Base-by-base conservation (phyloP, 2,329 filamentous ascomycete genomes). In the Penicillium sp. region DNA sequence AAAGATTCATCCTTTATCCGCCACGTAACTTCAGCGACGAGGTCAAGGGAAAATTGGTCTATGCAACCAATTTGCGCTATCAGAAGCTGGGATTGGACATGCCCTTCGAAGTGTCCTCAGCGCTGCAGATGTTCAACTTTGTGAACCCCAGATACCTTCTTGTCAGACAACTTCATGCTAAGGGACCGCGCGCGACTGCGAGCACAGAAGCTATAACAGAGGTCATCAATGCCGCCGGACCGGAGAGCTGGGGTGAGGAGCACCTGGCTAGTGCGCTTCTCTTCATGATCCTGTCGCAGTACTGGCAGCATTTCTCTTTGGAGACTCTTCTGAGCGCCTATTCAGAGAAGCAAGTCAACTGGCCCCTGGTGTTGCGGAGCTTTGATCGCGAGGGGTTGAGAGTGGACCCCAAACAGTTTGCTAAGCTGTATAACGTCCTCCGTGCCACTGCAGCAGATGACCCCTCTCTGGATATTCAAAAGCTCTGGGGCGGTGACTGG, bases 401-500 rank as follows among this genome's bases (percentile, higher is more conserved):
- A 41, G 78, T 96, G 44, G 85, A 89, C 1, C 82, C 86, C 18
- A 72, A 79, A 34, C 90, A 96, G 56, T 95, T 98, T 56, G 71
- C 93, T 32, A 79, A 79, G 10, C 74, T 98, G 3, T 95, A 93
- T 71, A 80, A 86, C 45, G 86, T 87, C 4, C 73, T 98, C 23
- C 72, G 89, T 13, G 83, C 85, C 1, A 75, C 93, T 44, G 87
- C 89, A 2, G 68, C 72, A 26, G 77, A 79, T 8, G 74, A 80
- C 39, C 72, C 78, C 13, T 74, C 74, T 22, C 82, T 97, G 58
- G 88, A 96, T 63, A 85, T 98, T 36, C 89, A 96, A 65, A 79
- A 78, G 31, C 74, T 98, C 18, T 97, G 93, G 90, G 90, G 90
- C 48, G 90, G 90, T 6, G 60, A 81, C 51, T 98, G 94, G 91